Percentiles rank a stretch among this genome's conserved stretches.
These are phyloP conservation scores for Xylariales sp. DNA, from an alignment of 2,329 filamentous ascomycete species.

Conservation along the genomic window DNA sequence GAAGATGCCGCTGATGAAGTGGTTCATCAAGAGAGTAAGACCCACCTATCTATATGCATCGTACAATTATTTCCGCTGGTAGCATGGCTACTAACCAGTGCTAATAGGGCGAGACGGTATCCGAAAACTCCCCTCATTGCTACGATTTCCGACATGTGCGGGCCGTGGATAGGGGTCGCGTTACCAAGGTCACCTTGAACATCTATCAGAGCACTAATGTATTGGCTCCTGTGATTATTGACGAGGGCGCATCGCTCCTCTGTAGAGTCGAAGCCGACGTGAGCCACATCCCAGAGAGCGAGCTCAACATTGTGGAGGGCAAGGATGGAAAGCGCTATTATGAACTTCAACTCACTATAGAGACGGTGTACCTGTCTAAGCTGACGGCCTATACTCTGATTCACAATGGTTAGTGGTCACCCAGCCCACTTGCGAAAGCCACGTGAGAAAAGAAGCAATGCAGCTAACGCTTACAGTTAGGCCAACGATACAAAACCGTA, in stretches of 20 bases:
- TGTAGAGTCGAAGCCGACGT: not conserved
- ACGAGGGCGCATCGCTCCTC: not conserved
- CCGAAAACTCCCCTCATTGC: slow-evolving; percentile 33
- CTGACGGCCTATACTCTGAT: slow-evolving; percentile 39
- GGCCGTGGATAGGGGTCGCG: not conserved
- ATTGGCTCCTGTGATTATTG: not conserved
- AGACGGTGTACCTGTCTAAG: slow-evolving; percentile 26
- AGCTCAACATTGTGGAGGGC: not conserved
- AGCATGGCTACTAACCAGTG: slow-evolving; percentile 1
- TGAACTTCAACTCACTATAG: not conserved
- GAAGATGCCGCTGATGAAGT: slow-evolving; percentile 30
- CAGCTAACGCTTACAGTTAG: slow-evolving; percentile 19
- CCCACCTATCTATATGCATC: too few relatives aligned
- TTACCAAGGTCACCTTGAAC: not conserved
- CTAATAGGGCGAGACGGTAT: slow-evolving; percentile 30
- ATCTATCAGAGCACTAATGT: not conserved
- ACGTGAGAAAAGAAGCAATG: too few relatives aligned
- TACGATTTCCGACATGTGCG: slow-evolving; percentile 17
- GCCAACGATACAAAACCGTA: slow-evolving; percentile 34
- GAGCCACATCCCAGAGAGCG: not conserved
- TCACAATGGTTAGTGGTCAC: slow-evolving; percentile 30
- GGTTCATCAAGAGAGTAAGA: slow-evolving; percentile 35
- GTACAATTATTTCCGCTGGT: not conserved
- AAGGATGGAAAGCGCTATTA: not conserved
- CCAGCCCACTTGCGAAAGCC: too few relatives aligned